Base-by-base conservation (phyloP, 169 alveolate species). In the Cryptosporidium ubiquitum region DNA sequence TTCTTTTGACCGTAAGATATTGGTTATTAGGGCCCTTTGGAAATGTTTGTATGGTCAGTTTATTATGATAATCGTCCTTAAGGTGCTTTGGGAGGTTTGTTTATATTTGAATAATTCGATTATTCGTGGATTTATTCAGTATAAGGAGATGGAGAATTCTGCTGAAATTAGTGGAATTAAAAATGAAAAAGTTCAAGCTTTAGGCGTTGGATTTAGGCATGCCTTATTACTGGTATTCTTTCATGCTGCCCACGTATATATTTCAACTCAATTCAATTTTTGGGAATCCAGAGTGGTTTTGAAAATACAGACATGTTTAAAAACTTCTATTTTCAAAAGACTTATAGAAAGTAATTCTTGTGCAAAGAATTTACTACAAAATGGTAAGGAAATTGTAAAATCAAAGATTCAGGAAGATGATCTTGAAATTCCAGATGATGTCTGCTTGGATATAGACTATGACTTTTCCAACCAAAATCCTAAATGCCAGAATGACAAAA, bases 21-120 rank as follows among this genome's bases (percentile, higher is more conserved):
- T 79, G 14, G 89, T 79, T 1, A 66, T 79, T 33, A 79, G 89
- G 39, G 89, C 89, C 12, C 68, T 79, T 10, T 79, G 89, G 89
- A 79, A 26, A 39, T 61, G 89, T 44, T 47, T 79, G 33, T 64
- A 64, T 31, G 42, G 73, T 0, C 69, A 79, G 7, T 64, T 79
- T 18, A 44, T 79, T 18, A 64, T 31, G 29, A 2, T 79, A 20
- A 79, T 79, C 7, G 37, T 73, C n/a, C 40, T 79, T 5, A 57
- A 79, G 51, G 47, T 44, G 18, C 16, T 44, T n/a, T 79, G 79
- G 89, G 89, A 79, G 66, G n/a, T 44, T 26, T 79, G 89, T 39
- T 35, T 42, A 6, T 79, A 79, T 35, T 4, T 61, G 3, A 60
- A 79, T 51, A 79, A 79, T 51, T 42, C 89, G 10, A 68, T 79